These are phyloP conservation scores for Macrocybe gigantea DNA, from an alignment of 768 basidiomycete species.

Conservation along the genomic window DNA sequence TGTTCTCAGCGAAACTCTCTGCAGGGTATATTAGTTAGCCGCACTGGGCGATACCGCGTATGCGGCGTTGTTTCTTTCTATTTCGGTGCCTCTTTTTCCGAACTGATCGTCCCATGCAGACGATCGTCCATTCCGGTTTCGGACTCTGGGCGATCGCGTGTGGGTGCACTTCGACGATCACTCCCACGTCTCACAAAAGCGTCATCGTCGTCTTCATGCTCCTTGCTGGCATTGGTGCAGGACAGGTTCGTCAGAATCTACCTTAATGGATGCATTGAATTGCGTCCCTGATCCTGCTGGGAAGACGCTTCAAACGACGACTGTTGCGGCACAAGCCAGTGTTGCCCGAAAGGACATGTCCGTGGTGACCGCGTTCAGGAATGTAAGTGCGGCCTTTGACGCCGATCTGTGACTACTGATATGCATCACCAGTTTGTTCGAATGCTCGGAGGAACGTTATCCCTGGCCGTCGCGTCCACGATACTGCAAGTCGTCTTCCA, in stretches of 20 bases:
- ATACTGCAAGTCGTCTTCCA: conserved; percentile 36
- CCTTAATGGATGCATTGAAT: conserved; percentile 4
- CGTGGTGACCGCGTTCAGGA: conserved; percentile 64
- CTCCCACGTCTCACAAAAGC: conserved; percentile 36
- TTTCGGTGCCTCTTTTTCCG: neutral
- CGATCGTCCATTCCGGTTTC: conserved; percentile 60
- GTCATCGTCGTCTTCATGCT: conserved; percentile 57
- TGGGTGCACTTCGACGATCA: conserved; percentile 65
- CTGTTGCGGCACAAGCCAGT: conserved; percentile 68
- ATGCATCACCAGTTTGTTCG: conserved; percentile 48
- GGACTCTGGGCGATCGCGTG: conserved; percentile 63
- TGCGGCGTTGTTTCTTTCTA: conserved; percentile 5
- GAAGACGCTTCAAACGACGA: conserved; percentile 59
- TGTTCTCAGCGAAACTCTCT: neutral
- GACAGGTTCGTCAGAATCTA: conserved; percentile 35
- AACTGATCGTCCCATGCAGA: conserved; percentile 21
- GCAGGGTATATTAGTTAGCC: conserved; percentile 56
- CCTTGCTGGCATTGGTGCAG: conserved; percentile 54
- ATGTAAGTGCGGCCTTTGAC: conserved; percentile 27
- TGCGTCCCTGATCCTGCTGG: neutral
- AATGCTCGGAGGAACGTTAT: conserved; percentile 63
- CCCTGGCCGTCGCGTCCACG: conserved; percentile 56
- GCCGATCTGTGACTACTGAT: neutral
- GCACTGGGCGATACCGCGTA: conserved; percentile 60
- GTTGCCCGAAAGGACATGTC: conserved; percentile 71